Conservation (phyloP, 1,284 basidiomycete genomes). For the Hymenochaete sp. region DNA sequence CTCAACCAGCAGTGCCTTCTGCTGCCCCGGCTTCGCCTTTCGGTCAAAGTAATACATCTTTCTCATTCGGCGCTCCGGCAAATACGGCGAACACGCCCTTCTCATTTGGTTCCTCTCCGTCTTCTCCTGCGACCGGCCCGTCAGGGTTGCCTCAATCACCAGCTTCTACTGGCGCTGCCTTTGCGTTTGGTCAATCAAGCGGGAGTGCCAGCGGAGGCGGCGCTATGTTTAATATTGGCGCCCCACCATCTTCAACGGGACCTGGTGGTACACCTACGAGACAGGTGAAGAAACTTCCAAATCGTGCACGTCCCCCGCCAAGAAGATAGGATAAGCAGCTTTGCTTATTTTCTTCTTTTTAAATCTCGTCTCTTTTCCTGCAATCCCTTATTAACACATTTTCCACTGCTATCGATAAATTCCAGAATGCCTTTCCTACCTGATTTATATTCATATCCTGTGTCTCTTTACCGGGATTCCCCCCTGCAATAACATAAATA, state of each 20-base stretch:
- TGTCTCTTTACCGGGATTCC: background rate
- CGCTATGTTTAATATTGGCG: slow-evolving; percentile 29
- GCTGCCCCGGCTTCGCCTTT: slow-evolving; percentile 26
- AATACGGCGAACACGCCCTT: slow-evolving; percentile 5
- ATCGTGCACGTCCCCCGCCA: slow-evolving; percentile 18
- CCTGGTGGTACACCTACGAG: slow-evolving; percentile 33
- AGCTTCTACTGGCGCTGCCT: slow-evolving; percentile 30
- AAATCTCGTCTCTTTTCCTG: background rate
- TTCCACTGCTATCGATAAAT: background rate
- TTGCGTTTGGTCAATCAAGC: slow-evolving; percentile 26
- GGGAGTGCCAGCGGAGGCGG: slow-evolving; percentile 22
- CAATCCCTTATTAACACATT: background rate
- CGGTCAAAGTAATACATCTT: slow-evolving; percentile 20
- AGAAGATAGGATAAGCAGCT: slow-evolving; percentile 2
- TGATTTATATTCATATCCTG: background rate
- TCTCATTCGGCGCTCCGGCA: slow-evolving; percentile 24
- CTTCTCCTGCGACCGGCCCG: slow-evolving; percentile 42
- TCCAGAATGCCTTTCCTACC: background rate
- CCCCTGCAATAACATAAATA: slow-evolving; percentile 8
- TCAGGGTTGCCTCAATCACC: slow-evolving; percentile 28
- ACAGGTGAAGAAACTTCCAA: slow-evolving; percentile 48
- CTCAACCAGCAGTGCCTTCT: slow-evolving; percentile 4
- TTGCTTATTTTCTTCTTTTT: background rate
- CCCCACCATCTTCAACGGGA: slow-evolving; percentile 27
- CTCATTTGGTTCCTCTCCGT: slow-evolving; percentile 37